A percentile compares a stretch with the other conserved stretches of the same genome.
Evolutionary conservation across 176 grass and related monocot species (phyloP).

Genomic region (Carex scoparia): DNA sequence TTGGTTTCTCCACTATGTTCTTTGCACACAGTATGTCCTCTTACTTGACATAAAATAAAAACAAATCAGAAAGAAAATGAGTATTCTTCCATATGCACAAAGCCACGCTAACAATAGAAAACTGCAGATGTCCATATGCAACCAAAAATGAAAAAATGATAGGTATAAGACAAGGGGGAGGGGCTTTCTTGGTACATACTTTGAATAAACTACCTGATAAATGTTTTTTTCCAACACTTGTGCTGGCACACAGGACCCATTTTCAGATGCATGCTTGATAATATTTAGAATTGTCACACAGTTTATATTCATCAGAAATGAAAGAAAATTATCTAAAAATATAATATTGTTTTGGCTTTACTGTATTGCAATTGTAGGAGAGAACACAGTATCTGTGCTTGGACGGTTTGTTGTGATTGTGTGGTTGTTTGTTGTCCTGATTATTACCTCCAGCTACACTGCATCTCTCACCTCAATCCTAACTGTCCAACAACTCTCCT

Average conservation of each 20-base stretch:
- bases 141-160: background rate
- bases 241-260: background rate
- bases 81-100: background rate
- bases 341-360: background rate
- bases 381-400: constrained; percentile 55
- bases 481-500: constrained; percentile 74
- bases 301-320: background rate
- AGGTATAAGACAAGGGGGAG: background rate
- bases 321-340: background rate
- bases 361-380: constrained; percentile 35
- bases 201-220: constrained; percentile 19
- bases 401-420: constrained; percentile 73
- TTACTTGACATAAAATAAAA: background rate
- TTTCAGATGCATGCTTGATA: constrained; percentile 1
- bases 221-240: constrained; percentile 15
- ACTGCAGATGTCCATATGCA: background rate
- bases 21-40: constrained; percentile 72
- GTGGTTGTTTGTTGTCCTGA: constrained; percentile 85
- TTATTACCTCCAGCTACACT: constrained; percentile 85
- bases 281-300: background rate
- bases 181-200: background rate
- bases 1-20: constrained; percentile 97
- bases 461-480: constrained; percentile 30
- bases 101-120: background rate
- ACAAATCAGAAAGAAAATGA: background rate